Evolutionary conservation across 768 basidiomycete genomes (phyloP).

Genomic region (Udeniomyces megalosporus): DNA sequence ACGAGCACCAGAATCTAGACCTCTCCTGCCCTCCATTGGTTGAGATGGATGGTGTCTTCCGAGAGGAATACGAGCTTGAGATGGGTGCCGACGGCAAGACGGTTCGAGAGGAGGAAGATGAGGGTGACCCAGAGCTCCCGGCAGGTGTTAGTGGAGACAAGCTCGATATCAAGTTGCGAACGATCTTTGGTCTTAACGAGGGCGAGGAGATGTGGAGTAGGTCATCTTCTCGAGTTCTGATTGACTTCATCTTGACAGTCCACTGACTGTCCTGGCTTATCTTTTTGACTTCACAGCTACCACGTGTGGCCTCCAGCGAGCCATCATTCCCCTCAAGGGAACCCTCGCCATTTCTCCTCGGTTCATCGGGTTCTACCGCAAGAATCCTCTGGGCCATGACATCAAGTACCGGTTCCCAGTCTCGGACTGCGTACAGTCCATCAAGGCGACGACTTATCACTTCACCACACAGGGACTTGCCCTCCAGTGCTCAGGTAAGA

Average conservation of each 20-base stretch:
- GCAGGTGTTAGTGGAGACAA: background rate
- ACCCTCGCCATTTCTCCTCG: slow-evolving; percentile 25
- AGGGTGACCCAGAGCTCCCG: background rate
- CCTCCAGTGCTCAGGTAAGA: slow-evolving; percentile 24
- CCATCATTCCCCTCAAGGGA: slow-evolving; percentile 24
- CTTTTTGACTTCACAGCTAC: slow-evolving; percentile 21
- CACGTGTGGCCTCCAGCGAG: slow-evolving; percentile 25
- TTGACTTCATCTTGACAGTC: no score
- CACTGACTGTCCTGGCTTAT: background rate
- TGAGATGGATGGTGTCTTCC: slow-evolving; percentile 22
- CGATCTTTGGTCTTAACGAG: slow-evolving; percentile 23
- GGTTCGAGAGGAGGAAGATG: background rate
- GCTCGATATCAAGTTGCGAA: slow-evolving; percentile 13
- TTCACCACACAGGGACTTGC: slow-evolving; percentile 29
- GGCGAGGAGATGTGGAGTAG: slow-evolving; percentile 25
- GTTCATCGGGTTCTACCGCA: background rate
- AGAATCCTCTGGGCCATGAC: background rate
- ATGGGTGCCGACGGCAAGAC: slow-evolving; percentile 10
- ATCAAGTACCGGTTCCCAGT: slow-evolving; percentile 34
- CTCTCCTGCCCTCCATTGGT: slow-evolving; percentile 19
- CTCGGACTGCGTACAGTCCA: slow-evolving; percentile 20
- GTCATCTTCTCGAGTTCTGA: background rate
- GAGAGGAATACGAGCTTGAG: slow-evolving; percentile 15
- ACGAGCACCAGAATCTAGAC: slow-evolving; percentile 16
- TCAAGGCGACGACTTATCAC: slow-evolving; percentile 19